Conservation (phyloP, 768 basidiomycete species). For the Tylopilus sp. region DNA sequence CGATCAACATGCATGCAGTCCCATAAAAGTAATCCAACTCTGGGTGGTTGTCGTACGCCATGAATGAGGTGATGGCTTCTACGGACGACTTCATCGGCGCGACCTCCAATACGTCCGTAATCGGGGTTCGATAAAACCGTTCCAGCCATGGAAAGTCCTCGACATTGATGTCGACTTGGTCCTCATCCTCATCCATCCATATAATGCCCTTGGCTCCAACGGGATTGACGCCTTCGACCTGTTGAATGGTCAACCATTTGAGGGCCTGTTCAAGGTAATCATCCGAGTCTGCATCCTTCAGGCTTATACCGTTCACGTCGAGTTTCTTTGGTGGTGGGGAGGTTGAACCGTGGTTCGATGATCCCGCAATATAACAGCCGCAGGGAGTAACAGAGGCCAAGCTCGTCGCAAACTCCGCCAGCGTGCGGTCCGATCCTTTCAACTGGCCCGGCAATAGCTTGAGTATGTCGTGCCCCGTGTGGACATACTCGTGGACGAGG, state of each 20-base stretch:
- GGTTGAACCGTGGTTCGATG: fast-evolving
- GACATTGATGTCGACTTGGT: no score
- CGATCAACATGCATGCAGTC: conserved; percentile 14
- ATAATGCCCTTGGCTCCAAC: background rate
- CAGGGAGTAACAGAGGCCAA: conserved; percentile 6
- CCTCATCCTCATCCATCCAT: background rate
- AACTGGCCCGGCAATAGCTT: conserved; percentile 1
- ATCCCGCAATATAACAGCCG: background rate
- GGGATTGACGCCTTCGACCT: conserved; percentile 3
- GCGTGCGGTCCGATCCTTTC: conserved; percentile 10
- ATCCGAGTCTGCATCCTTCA: background rate
- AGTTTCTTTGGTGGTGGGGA: conserved; percentile 1
- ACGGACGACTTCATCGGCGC: conserved; percentile 12
- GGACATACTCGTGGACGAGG: conserved; percentile 14
- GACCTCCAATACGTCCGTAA: conserved; percentile 10
- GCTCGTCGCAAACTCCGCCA: conserved; percentile 7
- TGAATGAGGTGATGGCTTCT: background rate
- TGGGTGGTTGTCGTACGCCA: conserved; percentile 4
- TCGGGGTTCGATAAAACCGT: background rate
- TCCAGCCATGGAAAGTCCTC: background rate
- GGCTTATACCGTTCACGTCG: background rate
- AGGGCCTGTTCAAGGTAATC: background rate
- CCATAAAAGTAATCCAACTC: conserved; percentile 9
- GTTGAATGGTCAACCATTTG: background rate
- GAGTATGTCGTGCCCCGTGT: background rate